phyloP scores from a whole-genome alignment of 129 eudicot genomes.

The Artemisia annua region DNA sequence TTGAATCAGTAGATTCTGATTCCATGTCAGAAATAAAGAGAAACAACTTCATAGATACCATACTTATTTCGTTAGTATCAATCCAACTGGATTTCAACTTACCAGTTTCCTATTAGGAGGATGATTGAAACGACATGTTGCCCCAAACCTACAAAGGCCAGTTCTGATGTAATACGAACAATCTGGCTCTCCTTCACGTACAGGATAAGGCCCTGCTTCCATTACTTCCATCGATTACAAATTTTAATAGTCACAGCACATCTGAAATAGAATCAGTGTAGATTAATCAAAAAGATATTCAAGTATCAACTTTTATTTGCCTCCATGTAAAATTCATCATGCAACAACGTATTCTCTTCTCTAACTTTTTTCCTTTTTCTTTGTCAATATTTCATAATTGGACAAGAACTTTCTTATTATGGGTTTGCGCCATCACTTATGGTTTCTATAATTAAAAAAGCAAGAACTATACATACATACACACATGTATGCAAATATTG shows the following conservation, averaged over 20 bases:
- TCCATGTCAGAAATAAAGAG: conserved; percentile 4
- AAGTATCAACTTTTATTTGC: not conserved
- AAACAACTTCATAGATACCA: conserved; percentile 11
- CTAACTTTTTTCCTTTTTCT: not conserved
- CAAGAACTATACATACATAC: not conserved
- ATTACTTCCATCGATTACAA: conserved; percentile 37
- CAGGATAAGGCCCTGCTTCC: no score
- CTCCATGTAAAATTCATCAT: conserved; percentile 1
- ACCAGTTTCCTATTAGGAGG: no score
- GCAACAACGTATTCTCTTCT: conserved; percentile 5
- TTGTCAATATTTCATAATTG: conserved; percentile 2
- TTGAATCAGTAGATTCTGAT: not conserved
- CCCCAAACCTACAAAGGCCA: no score
- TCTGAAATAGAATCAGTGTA: conserved; percentile 40
- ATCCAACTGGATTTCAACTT: not conserved
- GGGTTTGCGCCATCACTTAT: not conserved
- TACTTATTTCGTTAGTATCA: not conserved
- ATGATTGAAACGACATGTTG: no score
- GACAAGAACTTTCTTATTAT: conserved; percentile 1
- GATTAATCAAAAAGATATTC: not conserved
- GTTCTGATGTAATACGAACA: no score
- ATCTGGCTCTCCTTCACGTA: no score
- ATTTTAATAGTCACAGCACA: conserved; percentile 53
- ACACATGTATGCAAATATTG: not conserved
- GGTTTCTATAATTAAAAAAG: not conserved